Evolutionary conservation across 257 asterid genomes (phyloP), one percentile per base, ranked within the genome.

Genomic region (Salvia miltiorrhiza): DNA sequence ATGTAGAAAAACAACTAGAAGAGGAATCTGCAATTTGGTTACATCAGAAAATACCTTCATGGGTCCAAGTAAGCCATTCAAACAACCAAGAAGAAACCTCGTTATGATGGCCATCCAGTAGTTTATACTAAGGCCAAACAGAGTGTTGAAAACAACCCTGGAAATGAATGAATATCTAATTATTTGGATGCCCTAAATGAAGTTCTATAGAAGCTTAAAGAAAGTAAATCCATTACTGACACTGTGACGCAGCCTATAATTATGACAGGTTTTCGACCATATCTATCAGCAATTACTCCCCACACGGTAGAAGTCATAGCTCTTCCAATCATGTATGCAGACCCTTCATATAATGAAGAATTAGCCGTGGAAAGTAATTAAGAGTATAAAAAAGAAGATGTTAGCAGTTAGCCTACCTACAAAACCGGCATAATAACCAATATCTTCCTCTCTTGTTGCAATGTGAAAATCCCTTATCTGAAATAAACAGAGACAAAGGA

Each of bases 131-230:
- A 90, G 85, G 53, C 97, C 96, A 82, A 90, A 90, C 16, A 90
- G 89, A 32, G 92, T 77, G 74, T 88, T 90, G 88, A 88, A 88
- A 32, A 90, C 78, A 59, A 84, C 87, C 75, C 97, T 90, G 95
- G 28, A 77, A 30, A 74, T 12, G 49, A 41, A 73, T 21, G 58
- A 69, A 54, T 52, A 63, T 21, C 55, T 17, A 23, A 20, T 48
- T 50, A 64, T 47, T 52, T 19, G 24, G 63, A 72, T 41, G 26
- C 63, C 24, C 55, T 6, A 58, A 26, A 47, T 45, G 50, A 40
- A 66, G 3, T 9, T 32, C 24, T 41, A 30, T 33, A 17, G n/a
- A 64, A 76, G n/a, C 16, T 44, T 47, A 64, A 63, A 33, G 59
- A 48, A 39, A 23, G 68, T 2, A 28, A 17, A 24, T 23, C 9